Base-by-base conservation (phyloP, 2,329 filamentous ascomycete genomes). In the Fusarium nelsonii region DNA sequence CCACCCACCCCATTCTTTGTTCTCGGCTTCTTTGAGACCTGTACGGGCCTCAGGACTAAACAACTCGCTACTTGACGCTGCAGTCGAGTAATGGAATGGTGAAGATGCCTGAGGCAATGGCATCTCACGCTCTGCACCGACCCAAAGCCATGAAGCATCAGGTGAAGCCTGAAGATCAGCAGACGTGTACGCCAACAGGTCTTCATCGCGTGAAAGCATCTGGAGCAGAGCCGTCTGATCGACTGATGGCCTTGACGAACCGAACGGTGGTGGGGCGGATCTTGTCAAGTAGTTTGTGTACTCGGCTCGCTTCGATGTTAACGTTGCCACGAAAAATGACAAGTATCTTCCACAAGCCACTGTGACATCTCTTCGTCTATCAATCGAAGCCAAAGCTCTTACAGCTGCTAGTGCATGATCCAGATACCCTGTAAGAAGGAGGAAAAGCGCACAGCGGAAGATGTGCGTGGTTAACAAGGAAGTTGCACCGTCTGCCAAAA, bases 91-190 rank as follows among this genome's bases (percentile, higher is more conserved):
- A 53, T 32, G 60, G 41, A 65, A 56, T 33, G 59, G 54, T 32
- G 63, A 59, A 10, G 65, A 70, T 39, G 74, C 64, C 41, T 72
- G 74, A 36, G 70, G 67, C 11, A 76, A 64, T 6, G 83, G 71
- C 3, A 74, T 65, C 41, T 85, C 84, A 41, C 79, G 78, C 72
- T 91, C 90, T 36, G 85, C 84, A 32, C 87, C 84, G 73, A 87
- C 81, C 95, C 94, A 97, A 6, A 94, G 87, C 95, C 95, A 98
- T 14, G 90, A 90, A 36, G 88, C 88, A 53, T 94, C 91, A 0
- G 86, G 84, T n/a, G 87, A 89, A 2, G 91, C 92, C 79, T 98
- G 95, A 74, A 97, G 84, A 79, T 98, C 96, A 0, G 91, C 92
- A 32, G 92, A 95, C 1, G 92, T 89, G 73, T 97, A 97, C 0